Percentiles rank a stretch among this genome's conserved stretches.
These are phyloP conservation scores for Pichia pseudocactophila DNA, from an alignment of 805 yeast genomes.

Conservation along the genomic window DNA sequence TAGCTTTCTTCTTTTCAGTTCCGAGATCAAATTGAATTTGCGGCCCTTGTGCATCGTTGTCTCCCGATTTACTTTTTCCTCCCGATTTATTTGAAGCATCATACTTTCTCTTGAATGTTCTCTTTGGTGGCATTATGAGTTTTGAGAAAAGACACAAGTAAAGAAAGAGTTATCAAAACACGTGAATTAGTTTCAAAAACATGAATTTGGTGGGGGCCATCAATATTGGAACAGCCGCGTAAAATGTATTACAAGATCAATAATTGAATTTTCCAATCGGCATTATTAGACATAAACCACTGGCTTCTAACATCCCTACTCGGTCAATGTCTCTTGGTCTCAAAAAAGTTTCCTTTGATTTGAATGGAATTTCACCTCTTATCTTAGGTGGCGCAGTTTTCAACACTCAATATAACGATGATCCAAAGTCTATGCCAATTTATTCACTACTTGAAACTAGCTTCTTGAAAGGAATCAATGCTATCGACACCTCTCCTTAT, in stretches of 20 bases:
- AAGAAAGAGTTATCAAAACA: not conserved
- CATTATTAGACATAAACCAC: too few relatives aligned
- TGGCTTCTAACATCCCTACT: too few relatives aligned
- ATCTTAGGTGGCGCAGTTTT: conserved; percentile 85
- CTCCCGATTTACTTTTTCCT: not conserved
- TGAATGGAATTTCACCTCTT: conserved; percentile 42
- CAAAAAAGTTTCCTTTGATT: conserved; percentile 17
- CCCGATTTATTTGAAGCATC: not conserved
- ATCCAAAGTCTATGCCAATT: conserved; percentile 55
- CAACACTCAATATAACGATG: conserved; percentile 67
- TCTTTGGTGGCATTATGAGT: conserved; percentile 11
- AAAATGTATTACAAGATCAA: not conserved
- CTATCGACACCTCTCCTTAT: conserved; percentile 88
- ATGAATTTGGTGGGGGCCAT: not conserved
- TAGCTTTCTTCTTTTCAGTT: conserved; percentile 53
- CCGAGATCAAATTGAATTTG: conserved; percentile 16
- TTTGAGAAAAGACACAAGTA: too few relatives aligned
- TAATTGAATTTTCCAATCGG: too few relatives aligned
- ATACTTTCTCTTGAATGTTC: conserved; percentile 1
- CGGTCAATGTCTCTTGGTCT: conserved; percentile 15
- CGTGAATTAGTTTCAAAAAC: not conserved
- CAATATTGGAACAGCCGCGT: not conserved
- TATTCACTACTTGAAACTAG: conserved; percentile 50
- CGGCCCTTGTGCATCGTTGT: conserved; percentile 3
- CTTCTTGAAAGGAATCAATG: conserved; percentile 58